phyloP scores from a whole-genome alignment of 768 basidiomycete species.

The Pisolithus albus region DNA sequence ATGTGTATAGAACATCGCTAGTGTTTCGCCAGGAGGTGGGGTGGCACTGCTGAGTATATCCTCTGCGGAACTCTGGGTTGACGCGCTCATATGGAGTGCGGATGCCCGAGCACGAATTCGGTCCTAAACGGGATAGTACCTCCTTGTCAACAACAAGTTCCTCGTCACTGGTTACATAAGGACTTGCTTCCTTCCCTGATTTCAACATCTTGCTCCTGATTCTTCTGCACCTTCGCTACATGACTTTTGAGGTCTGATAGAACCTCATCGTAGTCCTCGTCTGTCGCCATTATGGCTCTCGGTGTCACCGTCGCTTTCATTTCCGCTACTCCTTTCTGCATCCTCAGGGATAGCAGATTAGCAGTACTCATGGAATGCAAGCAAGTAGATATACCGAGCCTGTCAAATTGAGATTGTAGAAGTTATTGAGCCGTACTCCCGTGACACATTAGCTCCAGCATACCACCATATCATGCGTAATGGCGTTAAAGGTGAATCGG shows the following conservation, averaged over 20 bases:
- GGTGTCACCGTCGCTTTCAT: conserved; percentile 54
- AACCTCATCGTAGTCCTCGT: conserved; percentile 21
- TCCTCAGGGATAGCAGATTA: conserved; percentile 59
- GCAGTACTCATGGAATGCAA: conserved; percentile 59
- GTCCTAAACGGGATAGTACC: conserved; percentile 12
- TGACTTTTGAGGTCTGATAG: background rate
- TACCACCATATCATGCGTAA: conserved; percentile 72
- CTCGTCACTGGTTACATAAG: conserved; percentile 15
- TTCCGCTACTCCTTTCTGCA: conserved; percentile 55
- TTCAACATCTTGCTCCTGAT: conserved; percentile 15
- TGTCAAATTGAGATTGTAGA: conserved; percentile 71
- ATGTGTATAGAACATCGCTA: conserved; percentile 77
- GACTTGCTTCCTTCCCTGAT: conserved; percentile 26
- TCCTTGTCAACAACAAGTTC: background rate
- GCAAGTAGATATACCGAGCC: conserved; percentile 72
- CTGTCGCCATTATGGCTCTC: conserved; percentile 44
- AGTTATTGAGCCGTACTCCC: conserved; percentile 87
- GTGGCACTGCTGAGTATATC: conserved; percentile 73
- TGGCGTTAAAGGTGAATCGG: background rate
- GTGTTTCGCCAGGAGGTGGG: conserved; percentile 76
- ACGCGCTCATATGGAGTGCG: conserved; percentile 59
- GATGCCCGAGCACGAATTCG: conserved; percentile 39
- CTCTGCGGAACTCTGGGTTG: conserved; percentile 59
- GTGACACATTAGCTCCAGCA: conserved; percentile 73
- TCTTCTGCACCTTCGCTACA: conserved; percentile 2